Percentiles rank a stretch among this genome's conserved stretches.
Conservation (phyloP, 2,329 filamentous ascomycete species). For the Blastomyces parvus region DNA sequence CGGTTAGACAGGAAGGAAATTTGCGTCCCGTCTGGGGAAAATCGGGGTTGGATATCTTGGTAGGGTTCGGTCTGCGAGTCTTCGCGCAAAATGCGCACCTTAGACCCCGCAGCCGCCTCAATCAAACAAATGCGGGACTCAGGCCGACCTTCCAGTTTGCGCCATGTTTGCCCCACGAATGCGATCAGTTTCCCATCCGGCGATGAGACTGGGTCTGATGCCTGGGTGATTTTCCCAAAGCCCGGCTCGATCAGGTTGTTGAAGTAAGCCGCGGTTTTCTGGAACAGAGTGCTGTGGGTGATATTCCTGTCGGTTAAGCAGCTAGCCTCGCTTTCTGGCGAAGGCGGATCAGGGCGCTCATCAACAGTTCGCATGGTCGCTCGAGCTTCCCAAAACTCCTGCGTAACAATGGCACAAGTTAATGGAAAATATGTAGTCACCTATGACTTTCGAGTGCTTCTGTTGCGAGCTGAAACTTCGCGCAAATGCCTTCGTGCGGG, state of each 20-base stretch:
- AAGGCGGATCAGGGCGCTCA: not conserved
- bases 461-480: not conserved
- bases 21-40: not conserved
- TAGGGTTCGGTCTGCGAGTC: not conserved
- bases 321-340: not conserved
- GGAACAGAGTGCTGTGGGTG: not conserved
- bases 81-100: not conserved
- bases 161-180: not conserved
- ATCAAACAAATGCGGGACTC: not conserved
- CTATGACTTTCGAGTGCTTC: not conserved
- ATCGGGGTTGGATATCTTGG: not conserved
- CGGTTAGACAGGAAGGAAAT: conserved; percentile 1
- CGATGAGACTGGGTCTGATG: not conserved
- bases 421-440: not conserved
- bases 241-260: not conserved
- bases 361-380: not conserved
- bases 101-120: not conserved
- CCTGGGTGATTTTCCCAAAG: not conserved
- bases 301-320: not conserved
- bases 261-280: not conserved
- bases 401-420: not conserved
- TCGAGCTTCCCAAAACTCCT: not conserved
- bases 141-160: not conserved
- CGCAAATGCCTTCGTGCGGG: not conserved
- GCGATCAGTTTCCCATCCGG: not conserved